A percentile compares a stretch with the other conserved stretches of the same genome.
These are phyloP conservation scores for Asterochloris erici DNA, from an alignment of 139 green algal species.

Conservation along the genomic window DNA sequence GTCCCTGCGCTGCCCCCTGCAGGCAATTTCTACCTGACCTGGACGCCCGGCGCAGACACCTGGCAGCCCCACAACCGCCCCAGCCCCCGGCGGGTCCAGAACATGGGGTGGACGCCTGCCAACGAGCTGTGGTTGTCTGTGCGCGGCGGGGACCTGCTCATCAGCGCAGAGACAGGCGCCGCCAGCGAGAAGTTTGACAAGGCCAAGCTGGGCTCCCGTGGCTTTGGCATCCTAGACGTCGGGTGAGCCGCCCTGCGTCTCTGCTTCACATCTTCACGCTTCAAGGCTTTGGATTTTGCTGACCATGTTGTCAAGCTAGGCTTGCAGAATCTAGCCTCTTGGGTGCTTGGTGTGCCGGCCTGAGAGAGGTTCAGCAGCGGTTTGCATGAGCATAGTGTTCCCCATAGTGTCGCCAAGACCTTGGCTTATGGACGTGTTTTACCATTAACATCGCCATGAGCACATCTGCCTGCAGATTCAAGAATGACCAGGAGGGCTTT, in stretches of 20 bases:
- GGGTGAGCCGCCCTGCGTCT: constrained; percentile 38
- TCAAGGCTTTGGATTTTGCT: not conserved
- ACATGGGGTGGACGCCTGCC: constrained; percentile 92
- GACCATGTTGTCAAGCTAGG: too few relatives aligned
- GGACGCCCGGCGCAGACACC: constrained; percentile 85
- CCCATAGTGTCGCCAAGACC: too few relatives aligned
- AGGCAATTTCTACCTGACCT: constrained; percentile 99
- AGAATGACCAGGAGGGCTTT: constrained; percentile 61
- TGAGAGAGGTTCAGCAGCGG: too few relatives aligned
- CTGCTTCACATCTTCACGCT: not conserved
- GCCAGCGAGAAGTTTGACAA: constrained; percentile 72
- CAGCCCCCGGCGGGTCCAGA: constrained; percentile 84
- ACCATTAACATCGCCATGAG: too few relatives aligned
- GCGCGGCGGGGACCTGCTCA: constrained; percentile 86
- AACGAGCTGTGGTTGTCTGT: constrained; percentile 89
- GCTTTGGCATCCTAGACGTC: constrained; percentile 97
- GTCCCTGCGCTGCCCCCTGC: not conserved
- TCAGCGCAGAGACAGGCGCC: constrained; percentile 39
- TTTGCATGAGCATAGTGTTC: not conserved
- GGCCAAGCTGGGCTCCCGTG: constrained; percentile 76
- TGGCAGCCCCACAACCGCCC: constrained; percentile 94
- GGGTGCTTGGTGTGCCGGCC: too few relatives aligned
- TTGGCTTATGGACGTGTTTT: too few relatives aligned
- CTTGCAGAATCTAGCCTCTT: too few relatives aligned
- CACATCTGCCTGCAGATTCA: constrained; percentile 36